Evolutionary conservation across 1,284 basidiomycete genomes (phyloP).

Genomic region (Heterobasidion parviporum): DNA sequence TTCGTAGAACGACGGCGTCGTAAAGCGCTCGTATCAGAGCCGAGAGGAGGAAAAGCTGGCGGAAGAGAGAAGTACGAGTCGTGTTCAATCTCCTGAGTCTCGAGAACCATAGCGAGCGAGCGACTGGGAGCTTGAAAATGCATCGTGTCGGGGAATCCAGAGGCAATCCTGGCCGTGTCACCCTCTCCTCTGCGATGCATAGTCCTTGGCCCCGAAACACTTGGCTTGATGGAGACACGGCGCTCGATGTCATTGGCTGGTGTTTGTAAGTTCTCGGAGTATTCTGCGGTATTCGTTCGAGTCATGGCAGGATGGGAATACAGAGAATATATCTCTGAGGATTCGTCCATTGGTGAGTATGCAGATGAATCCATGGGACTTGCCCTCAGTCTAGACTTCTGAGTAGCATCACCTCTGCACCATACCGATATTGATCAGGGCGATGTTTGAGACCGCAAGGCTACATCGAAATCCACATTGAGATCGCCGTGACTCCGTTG

Average conservation of each 20-base stretch:
- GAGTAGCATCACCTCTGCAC: too few species aligned
- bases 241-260: conserved; percentile 5
- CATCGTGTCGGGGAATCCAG: neutral
- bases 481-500: neutral
- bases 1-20: conserved; percentile 21
- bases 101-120: conserved; percentile 4
- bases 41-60: neutral
- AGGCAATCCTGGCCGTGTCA: conserved; percentile 4
- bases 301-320: conserved; percentile 16
- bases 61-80: conserved; percentile 22
- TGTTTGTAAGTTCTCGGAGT: conserved; percentile 12
- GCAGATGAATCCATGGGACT: too few species aligned
- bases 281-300: conserved; percentile 8
- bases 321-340: conserved; percentile 17
- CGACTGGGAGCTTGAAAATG: conserved; percentile 2
- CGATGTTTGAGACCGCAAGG: neutral
- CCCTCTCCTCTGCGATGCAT: conserved; percentile 2
- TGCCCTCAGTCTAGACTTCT: too few species aligned
- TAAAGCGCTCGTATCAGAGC: neutral
- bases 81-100: conserved; percentile 8
- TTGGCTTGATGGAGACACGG: neutral
- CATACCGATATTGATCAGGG: neutral
- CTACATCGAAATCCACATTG: neutral
- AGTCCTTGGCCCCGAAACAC: conserved; percentile 2
- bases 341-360: conserved; percentile 9